These are phyloP conservation scores for Termitomyces sp. DNA, from an alignment of 768 basidiomycete genomes.

Conservation along the genomic window DNA sequence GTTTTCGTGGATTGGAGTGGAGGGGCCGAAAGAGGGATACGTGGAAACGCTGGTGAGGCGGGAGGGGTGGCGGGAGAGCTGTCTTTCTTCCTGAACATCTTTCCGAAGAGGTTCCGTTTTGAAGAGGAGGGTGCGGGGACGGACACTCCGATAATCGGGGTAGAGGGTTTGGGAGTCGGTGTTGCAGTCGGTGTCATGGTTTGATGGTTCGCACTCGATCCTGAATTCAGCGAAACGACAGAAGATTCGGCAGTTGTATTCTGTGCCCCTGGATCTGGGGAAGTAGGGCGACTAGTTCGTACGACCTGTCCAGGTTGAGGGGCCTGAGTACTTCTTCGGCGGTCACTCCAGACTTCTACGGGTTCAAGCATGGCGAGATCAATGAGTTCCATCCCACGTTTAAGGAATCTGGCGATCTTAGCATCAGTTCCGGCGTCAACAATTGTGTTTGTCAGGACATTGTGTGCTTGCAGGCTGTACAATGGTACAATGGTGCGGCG, in stretches of 20 bases:
- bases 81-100: slow-evolving; percentile 58
- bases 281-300: slow-evolving; percentile 23
- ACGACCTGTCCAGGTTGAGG: background rate
- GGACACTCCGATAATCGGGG: background rate
- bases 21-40: slow-evolving; percentile 11
- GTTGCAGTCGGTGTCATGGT: slow-evolving; percentile 12
- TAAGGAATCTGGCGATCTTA: slow-evolving; percentile 74
- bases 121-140: slow-evolving; percentile 6
- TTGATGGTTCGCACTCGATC: slow-evolving; percentile 2
- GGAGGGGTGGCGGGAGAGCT: slow-evolving; percentile 13
- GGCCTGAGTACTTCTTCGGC: slow-evolving; percentile 10
- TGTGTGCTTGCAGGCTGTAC: slow-evolving; percentile 85
- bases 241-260: slow-evolving; percentile 16
- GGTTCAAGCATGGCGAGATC: slow-evolving; percentile 78
- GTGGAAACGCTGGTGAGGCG: slow-evolving; percentile 23
- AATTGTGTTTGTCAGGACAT: slow-evolving; percentile 81
- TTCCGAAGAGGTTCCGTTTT: slow-evolving; percentile 64
- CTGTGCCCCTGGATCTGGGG: slow-evolving; percentile 12
- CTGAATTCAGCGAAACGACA: slow-evolving; percentile 10
- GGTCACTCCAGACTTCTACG: slow-evolving; percentile 63
- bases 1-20: slow-evolving; percentile 7
- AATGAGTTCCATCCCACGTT: slow-evolving; percentile 71
- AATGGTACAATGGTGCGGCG: slow-evolving; percentile 80
- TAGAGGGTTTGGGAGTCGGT: background rate
- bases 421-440: slow-evolving; percentile 87